These are phyloP conservation scores for Candida insectalens DNA, from an alignment of 805 yeast species.

Conservation along the genomic window DNA sequence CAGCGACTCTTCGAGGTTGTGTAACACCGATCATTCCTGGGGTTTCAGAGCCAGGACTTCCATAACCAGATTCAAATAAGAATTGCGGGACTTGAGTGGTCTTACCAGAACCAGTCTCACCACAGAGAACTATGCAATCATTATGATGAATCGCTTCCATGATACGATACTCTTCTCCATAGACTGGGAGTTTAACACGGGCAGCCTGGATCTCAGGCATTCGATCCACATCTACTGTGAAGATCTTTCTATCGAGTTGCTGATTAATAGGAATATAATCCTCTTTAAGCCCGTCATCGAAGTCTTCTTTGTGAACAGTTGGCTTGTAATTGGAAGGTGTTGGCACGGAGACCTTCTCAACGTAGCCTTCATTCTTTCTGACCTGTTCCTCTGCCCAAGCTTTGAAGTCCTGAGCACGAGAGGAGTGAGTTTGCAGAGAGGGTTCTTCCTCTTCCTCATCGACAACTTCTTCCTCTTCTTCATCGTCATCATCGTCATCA, in stretches of 20 bases:
- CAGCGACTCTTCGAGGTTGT: constrained; percentile 92
- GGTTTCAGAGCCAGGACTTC: constrained; percentile 43
- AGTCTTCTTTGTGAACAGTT: constrained; percentile 58
- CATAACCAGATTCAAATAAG: constrained; percentile 87
- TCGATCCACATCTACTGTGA: constrained; percentile 60
- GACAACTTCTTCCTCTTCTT: constrained; percentile 22
- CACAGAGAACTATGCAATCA: constrained; percentile 85
- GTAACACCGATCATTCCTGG: constrained; percentile 97
- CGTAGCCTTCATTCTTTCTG: constrained; percentile 52
- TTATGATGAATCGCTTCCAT: constrained; percentile 95
- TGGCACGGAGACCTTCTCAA: constrained; percentile 36
- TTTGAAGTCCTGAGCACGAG: constrained; percentile 60
- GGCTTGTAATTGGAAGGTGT: constrained; percentile 48
- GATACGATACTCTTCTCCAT: constrained; percentile 79
- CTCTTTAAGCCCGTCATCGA: constrained; percentile 58
- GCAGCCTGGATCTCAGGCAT: constrained; percentile 53
- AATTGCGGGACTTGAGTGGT: constrained; percentile 98
- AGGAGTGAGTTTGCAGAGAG: constrained; percentile 28
- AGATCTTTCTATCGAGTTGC: constrained; percentile 44
- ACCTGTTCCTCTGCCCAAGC: constrained; percentile 81
- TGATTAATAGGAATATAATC: constrained; percentile 50
- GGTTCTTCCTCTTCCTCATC: constrained; percentile 27
- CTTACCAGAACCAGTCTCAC: constrained; percentile 98
- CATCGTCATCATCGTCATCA: constrained; percentile 23
- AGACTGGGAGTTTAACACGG: constrained; percentile 76